These are phyloP conservation scores for Colletotrichum gigasporum DNA, from an alignment of 2,329 filamentous ascomycete genomes.

Conservation along the genomic window DNA sequence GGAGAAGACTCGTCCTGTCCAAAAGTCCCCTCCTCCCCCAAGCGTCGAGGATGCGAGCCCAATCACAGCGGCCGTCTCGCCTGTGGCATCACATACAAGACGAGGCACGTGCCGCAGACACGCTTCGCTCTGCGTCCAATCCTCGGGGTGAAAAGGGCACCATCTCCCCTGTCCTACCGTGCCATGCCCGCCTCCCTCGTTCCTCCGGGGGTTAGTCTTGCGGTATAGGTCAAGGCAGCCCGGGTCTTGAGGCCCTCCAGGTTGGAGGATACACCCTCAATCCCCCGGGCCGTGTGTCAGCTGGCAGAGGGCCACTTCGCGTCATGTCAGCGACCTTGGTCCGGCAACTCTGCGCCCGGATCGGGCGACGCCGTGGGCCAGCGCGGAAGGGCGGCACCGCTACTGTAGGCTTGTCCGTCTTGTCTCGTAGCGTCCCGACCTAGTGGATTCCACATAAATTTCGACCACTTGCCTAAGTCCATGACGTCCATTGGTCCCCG, in stretches of 20 bases:
- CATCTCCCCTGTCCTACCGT: background rate
- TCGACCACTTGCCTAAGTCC: background rate
- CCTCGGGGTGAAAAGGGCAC: background rate
- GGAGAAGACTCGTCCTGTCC: background rate
- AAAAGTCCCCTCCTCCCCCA: background rate
- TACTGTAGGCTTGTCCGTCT: slow-evolving; percentile 12
- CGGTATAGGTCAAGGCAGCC: background rate
- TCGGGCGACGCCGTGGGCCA: slow-evolving; percentile 29
- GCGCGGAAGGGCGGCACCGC: slow-evolving; percentile 26
- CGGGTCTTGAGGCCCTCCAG: background rate
- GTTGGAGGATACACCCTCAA: background rate
- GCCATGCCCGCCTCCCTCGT: too few relatives aligned
- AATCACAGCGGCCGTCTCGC: slow-evolving; percentile 9
- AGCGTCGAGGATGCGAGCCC: background rate
- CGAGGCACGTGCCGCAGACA: slow-evolving; percentile 18
- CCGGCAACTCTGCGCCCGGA: slow-evolving; percentile 17
- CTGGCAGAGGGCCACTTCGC: slow-evolving; percentile 14
- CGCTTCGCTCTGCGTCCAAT: slow-evolving; percentile 8
- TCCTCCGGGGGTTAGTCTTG: background rate
- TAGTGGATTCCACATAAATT: background rate
- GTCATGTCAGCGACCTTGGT: slow-evolving; percentile 1
- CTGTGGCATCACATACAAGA: background rate
- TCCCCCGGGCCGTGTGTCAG: slow-evolving; percentile 20
- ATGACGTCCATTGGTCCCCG: background rate
- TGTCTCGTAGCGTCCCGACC: slow-evolving; percentile 10